phyloP scores from a whole-genome alignment of 2,329 filamentous ascomycete genomes.

The Aspergillus sp. region DNA sequence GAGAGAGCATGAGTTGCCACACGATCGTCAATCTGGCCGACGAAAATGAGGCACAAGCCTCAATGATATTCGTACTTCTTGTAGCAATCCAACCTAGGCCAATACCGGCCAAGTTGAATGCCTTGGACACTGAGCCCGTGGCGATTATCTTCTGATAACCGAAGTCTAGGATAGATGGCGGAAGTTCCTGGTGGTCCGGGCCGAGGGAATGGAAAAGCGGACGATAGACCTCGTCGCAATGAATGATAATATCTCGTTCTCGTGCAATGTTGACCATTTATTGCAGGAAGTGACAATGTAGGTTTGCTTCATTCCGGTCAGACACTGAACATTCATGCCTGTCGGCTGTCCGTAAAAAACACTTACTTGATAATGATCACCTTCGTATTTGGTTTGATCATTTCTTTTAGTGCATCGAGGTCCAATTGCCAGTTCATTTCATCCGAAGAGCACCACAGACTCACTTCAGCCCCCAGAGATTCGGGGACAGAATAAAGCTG shows the following conservation, averaged over 20 bases:
- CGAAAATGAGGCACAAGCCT: constrained; percentile 65
- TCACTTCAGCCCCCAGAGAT: constrained; percentile 68
- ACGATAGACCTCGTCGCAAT: constrained; percentile 76
- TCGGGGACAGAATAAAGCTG: constrained; percentile 71
- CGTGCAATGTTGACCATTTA: constrained; percentile 58
- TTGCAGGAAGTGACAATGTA: constrained; percentile 55
- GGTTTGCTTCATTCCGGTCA: constrained; percentile 49
- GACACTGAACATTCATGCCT: no score
- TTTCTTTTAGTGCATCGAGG: constrained; percentile 55
- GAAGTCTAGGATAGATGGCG: constrained; percentile 63
- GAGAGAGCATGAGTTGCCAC: constrained; percentile 70
- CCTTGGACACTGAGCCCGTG: constrained; percentile 81
- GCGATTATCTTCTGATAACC: constrained; percentile 65
- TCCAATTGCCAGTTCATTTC: constrained; percentile 62
- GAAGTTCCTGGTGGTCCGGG: constrained; percentile 48
- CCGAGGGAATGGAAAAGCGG: constrained; percentile 69
- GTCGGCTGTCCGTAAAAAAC: not conserved
- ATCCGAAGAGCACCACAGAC: constrained; percentile 64
- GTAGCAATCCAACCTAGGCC: constrained; percentile 77
- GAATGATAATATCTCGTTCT: constrained; percentile 57
- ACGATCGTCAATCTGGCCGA: constrained; percentile 71
- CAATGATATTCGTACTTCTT: constrained; percentile 55
- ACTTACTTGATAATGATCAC: constrained; percentile 57
- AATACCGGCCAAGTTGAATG: constrained; percentile 74
- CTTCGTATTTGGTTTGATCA: constrained; percentile 49